Percentiles rank a stretch among this genome's conserved stretches.
Conservation (phyloP, 768 basidiomycete genomes). For the Kwoniella sp. region DNA sequence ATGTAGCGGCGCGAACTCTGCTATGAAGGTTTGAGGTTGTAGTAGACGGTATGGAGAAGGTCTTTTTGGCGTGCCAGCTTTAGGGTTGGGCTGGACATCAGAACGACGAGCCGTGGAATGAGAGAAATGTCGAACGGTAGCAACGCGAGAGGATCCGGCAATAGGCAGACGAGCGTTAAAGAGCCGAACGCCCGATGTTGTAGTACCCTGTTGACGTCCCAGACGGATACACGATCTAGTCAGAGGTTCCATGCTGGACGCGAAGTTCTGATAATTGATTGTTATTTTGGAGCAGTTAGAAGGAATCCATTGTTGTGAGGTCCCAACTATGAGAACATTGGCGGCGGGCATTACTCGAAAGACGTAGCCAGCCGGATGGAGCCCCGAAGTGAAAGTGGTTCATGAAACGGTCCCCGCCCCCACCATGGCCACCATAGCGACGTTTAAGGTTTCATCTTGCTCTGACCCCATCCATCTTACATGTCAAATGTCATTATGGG, state of each 20-base stretch:
- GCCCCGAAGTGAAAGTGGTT: too few species aligned
- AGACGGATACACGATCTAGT: not conserved
- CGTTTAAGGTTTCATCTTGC: too few species aligned
- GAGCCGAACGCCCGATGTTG: not conserved
- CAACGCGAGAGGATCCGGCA: not conserved
- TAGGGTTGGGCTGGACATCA: not conserved
- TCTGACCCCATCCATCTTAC: too few species aligned
- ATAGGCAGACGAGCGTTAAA: not conserved
- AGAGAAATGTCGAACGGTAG: not conserved
- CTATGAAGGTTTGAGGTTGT: constrained; percentile 33
- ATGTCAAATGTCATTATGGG: too few species aligned
- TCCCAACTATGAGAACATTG: too few species aligned
- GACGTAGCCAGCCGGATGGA: too few species aligned
- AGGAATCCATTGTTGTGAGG: too few species aligned
- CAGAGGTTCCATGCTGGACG: not conserved
- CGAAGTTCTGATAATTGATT: too few species aligned
- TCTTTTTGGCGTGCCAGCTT: not conserved
- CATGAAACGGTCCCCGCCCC: too few species aligned
- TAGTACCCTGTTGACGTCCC: not conserved
- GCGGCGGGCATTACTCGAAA: too few species aligned
- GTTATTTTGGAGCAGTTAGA: too few species aligned
- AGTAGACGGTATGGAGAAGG: constrained; percentile 43
- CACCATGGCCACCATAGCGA: too few species aligned
- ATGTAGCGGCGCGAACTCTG: constrained; percentile 43
- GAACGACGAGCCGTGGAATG: not conserved